Base-by-base conservation (phyloP, 768 basidiomycete genomes). In the Gloeostereum incarnatum region DNA sequence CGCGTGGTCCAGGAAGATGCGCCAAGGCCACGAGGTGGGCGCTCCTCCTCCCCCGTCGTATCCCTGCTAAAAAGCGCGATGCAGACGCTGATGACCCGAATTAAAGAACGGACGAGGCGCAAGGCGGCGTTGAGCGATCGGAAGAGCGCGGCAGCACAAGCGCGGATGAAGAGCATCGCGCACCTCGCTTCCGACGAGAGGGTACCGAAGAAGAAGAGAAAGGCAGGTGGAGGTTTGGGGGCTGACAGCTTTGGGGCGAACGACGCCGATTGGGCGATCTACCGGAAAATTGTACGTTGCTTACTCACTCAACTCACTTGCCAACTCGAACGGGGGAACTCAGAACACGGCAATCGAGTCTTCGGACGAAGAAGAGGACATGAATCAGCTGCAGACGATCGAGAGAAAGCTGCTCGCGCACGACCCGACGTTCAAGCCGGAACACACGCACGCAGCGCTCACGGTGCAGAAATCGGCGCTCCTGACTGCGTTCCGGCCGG, bases 181-280 rank as follows among this genome's bases (percentile, higher is more conserved):
- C 83, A 76, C 32, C 65, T 99, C 26, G 94, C 96, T 0, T 80
- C 80, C 2, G 96, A 98, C 42, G 86, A 89, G 30, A 71, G 81
- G 2, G 70, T 83, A 9, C 65, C 81, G 1, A 89, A 85, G 61
- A 91, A 87, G 66, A 84, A 86, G 54, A 77, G 86, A 38, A 92
- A 88, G 63, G 81, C 65, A 5, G 80, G 75, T 5, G 79, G 81
- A 44, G 90, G 89, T 88, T 4, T 31, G 24, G 26, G 38, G 84
- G 93, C 97, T 65, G 93, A 98, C 48, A 80, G 68, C 62, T 99
- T 98, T 52, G 92, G 94, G 3, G 81, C 80, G 13, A 82, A 94
- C 47, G 93, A 98, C 52, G 91, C 85, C 5, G 94, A 98, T 53
- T 98, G 94, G 93, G 82, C 83, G 0, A 91, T 98, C 42, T 98